Base-by-base conservation (phyloP, 495 filamentous ascomycete species). In the Aspergillus coremiiformis region DNA sequence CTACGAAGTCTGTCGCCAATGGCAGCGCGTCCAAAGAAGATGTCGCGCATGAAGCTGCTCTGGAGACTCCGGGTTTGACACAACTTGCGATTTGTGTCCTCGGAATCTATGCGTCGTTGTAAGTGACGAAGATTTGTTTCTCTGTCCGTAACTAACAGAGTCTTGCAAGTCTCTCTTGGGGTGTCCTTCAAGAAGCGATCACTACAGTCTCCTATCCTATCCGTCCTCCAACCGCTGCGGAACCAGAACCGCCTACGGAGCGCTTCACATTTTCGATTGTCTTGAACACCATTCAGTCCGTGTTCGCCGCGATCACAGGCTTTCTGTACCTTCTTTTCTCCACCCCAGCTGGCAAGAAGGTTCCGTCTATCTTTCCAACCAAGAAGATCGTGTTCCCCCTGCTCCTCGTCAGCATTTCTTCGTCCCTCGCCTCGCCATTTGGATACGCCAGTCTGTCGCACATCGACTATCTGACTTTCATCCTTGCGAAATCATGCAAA, bases 401-500 rank as follows among this genome's bases (percentile, higher is more conserved):
- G 17, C 59, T 89, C 46, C 82, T 96, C 41, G 89, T 98, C 49
- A 86, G 90, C 58, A 70, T 95, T 42, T 94, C 87, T 20, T 86
- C 84, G 55, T 87, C 89, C 1, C 87, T 98, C 53, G 89, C 92
- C 17, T 87, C 84, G 5, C 93, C 93, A 24, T 97, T 98, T 59
- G 93, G 93, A 56, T 98, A 98, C 71, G 91, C 92, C 39, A 84
- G 82, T 42, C 84, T 98, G 39, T 80, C 84, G 32, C 92, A 98
- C 68, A 92, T 97, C 73, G 93, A 97, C 79, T 98, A 97, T 77
- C 86, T 98, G 64, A 98, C 93, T 19, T 98, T 91, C 75, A 92
- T 96, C 67, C 88, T 98, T 21, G 94, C 93, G 57, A 98, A 98
- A 67, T 87, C 83, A 45, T 98, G 93, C 85, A 98, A 98, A 69